Base-by-base conservation (phyloP, 257 asterid genomes). In the Solanum boliviense region DNA sequence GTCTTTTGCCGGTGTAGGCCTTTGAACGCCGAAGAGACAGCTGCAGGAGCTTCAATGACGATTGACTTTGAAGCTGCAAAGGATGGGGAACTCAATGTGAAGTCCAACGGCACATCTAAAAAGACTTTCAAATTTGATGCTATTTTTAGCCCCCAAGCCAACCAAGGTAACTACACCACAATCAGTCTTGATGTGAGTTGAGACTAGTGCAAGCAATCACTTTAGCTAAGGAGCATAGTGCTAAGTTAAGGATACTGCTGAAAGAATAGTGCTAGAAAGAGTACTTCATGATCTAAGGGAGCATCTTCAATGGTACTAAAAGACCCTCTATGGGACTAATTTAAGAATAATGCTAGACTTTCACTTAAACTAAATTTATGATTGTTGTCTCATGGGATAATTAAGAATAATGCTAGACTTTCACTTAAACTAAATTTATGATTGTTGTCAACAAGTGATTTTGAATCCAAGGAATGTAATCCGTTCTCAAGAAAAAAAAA, bases 1-100 rank as follows among this genome's bases (percentile, higher is more conserved):
- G 99, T 96, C 83, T 97, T 96, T 88, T 97, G 99, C 88, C 98
- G 99, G 38, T 97, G 99, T 87, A 94, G 99, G 91, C 99, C 99
- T 67, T 88, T 97, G 92, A 97, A 94, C 83, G 35, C 75, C 13
- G 97, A 92, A 89, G 99, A 97, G 92, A 88, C 92, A 86, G 93
- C 91, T 83, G 92, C 90, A 84, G 98, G 95, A 91, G 94, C 93
- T 86, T 88, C 96, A 58, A 85, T 91, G 91, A 93, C 95, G 39
- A 89, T 96, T 86, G 98, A 97, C 87, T 97, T 97, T 90, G 98
- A 94, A 89, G 93, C 93, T 86, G 95, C 96, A 89, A 94, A 91
- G 90, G 99, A 97, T 82, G 98, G 98, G 25, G 99, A 97, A 87
- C 91, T 97, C 72, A 92, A 91, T 56, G 91, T 96, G 71, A 92